phyloP scores from a whole-genome alignment of 2,329 filamentous ascomycete species.

The Cladosporium velox region DNA sequence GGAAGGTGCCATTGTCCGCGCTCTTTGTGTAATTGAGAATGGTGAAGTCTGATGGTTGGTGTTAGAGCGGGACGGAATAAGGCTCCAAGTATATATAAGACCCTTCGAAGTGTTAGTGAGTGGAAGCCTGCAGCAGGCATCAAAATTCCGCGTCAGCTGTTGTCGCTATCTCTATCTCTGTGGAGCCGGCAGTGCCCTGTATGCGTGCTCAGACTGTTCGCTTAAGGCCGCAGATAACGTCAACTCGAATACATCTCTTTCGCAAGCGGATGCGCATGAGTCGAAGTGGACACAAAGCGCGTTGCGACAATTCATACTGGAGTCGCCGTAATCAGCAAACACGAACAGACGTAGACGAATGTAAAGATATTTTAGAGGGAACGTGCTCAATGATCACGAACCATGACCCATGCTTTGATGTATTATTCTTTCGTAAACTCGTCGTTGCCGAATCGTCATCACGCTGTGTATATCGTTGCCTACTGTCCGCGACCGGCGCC shows the following conservation, averaged over 20 bases:
- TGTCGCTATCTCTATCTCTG: neutral
- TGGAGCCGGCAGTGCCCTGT: neutral
- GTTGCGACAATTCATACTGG: neutral
- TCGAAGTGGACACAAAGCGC: neutral
- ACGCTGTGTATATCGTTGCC: neutral
- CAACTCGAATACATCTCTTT: neutral
- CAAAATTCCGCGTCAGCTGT: neutral
- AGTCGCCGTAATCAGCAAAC: neutral
- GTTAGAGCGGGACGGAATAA: neutral
- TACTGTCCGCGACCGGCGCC: conserved; percentile 31
- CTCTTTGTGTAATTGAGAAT: neutral
- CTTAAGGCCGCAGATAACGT: neutral
- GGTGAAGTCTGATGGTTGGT: neutral
- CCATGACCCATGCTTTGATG: neutral
- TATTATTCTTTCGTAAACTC: conserved; percentile 6
- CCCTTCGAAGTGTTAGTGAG: neutral
- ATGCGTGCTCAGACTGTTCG: neutral
- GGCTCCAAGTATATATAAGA: neutral
- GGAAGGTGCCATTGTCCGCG: neutral
- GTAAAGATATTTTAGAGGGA: neutral
- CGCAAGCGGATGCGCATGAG: neutral
- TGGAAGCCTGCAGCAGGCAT: neutral
- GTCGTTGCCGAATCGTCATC: conserved; percentile 8
- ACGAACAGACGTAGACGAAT: neutral
- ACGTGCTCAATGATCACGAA: neutral